Conservation (phyloP, 129 eudicot species). For the Pulicaria dysenterica region DNA sequence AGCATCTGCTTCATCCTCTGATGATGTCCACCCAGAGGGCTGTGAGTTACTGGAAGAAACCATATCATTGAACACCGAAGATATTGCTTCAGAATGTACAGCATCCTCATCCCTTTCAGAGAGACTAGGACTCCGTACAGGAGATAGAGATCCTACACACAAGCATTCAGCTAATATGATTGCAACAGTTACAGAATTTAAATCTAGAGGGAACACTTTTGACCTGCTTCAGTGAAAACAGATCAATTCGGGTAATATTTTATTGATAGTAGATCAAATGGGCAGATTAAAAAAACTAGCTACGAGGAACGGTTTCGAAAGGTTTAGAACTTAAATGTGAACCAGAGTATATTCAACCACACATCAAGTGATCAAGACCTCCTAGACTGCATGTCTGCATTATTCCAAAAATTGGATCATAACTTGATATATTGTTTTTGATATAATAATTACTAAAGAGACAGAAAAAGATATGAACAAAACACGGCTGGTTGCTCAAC, state of each 20-base stretch:
- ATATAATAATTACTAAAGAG: neutral
- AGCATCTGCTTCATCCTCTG: constrained; percentile 84
- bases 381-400: neutral
- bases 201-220: too few relatives aligned
- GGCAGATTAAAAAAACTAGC: neutral
- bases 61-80: constrained; percentile 76
- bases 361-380: neutral
- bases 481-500: neutral
- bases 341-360: neutral
- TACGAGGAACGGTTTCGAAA: neutral
- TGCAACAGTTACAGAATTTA: neutral
- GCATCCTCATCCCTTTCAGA: constrained; percentile 51
- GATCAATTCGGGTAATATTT: neutral
- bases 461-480: neutral
- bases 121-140: constrained; percentile 46
- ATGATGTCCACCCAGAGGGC: constrained; percentile 81
- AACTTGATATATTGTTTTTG: neutral
- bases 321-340: neutral
- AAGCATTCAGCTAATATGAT: constrained; percentile 12
- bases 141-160: constrained; percentile 72
- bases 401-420: neutral
- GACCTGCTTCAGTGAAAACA: neutral
- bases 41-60: constrained; percentile 60
- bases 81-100: constrained; percentile 59
- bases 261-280: neutral